A percentile compares a stretch with the other conserved stretches of the same genome.
phyloP scores from a whole-genome alignment of 345 rosid species.

The Dipteronia sinensis region DNA sequence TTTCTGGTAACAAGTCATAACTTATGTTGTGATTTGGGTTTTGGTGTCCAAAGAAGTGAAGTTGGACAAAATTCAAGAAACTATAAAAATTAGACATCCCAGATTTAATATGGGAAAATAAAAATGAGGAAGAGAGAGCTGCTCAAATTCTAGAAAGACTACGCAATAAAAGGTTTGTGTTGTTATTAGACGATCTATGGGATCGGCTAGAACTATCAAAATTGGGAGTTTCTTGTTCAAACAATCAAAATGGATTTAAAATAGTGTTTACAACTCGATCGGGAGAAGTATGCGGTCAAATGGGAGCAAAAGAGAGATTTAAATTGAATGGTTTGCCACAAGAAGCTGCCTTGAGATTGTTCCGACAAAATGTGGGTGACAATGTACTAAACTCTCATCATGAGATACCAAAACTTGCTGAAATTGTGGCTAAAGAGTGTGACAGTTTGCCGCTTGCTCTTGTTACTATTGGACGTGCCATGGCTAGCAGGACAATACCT shows the following conservation, averaged over 20 bases:
- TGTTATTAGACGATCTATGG: not conserved
- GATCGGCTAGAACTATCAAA: not conserved
- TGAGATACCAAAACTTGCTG: not conserved
- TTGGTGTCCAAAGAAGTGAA: not conserved
- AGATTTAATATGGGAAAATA: not conserved
- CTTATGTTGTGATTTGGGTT: not conserved
- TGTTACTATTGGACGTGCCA: not conserved
- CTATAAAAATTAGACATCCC: not conserved
- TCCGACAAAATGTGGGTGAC: not conserved
- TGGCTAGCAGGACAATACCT: not conserved
- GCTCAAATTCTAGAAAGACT: not conserved
- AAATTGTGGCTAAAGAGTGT: not conserved
- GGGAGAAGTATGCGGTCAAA: not conserved
- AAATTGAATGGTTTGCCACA: not conserved
- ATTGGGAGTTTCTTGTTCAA: not conserved
- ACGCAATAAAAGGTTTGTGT: not conserved
- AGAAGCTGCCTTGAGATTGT: not conserved
- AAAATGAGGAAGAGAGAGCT: not conserved
- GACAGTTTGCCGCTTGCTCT: conserved; percentile 10
- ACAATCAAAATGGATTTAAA: not conserved
- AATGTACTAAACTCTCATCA: not conserved
- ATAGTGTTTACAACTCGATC: not conserved
- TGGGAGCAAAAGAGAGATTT: not conserved
- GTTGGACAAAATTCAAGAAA: not conserved
- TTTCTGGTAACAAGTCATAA: too few species aligned